These are phyloP conservation scores for Raffaelea arxii DNA, from an alignment of 2,329 filamentous ascomycete genomes.

Conservation along the genomic window DNA sequence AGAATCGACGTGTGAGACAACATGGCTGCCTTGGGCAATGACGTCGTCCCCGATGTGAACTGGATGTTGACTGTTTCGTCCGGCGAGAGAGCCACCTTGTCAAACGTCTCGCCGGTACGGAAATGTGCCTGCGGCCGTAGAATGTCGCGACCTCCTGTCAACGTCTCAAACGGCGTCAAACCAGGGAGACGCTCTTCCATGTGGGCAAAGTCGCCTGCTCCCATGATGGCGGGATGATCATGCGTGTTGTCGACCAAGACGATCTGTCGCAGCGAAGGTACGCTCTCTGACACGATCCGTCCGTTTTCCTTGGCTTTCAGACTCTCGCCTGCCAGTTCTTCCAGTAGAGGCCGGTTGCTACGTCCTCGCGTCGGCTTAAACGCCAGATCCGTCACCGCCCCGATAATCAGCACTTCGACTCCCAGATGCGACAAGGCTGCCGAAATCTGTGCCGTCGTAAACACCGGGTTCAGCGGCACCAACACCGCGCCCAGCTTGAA, in stretches of 20 bases:
- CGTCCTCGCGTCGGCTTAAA: slow-evolving; percentile 47
- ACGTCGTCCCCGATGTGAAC: slow-evolving; percentile 94
- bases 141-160: slow-evolving; percentile 18
- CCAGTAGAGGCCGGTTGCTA: slow-evolving; percentile 40
- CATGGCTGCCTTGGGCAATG: slow-evolving; percentile 82
- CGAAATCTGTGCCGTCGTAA: slow-evolving; percentile 69
- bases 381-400: slow-evolving; percentile 78
- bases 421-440: slow-evolving; percentile 69
- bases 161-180: slow-evolving; percentile 34
- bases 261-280: slow-evolving; percentile 62
- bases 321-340: slow-evolving; percentile 31
- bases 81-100: slow-evolving; percentile 38
- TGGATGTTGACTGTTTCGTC: slow-evolving; percentile 86
- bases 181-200: slow-evolving; percentile 18
- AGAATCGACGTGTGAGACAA: slow-evolving; percentile 77
- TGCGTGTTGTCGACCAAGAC: slow-evolving; percentile 70
- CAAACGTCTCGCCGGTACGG: slow-evolving; percentile 23
- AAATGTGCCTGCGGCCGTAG: slow-evolving; percentile 3
- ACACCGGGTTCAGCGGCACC: slow-evolving; percentile 87
- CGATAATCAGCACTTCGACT: slow-evolving; percentile 67
- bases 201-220: slow-evolving; percentile 17
- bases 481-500: slow-evolving; percentile 93
- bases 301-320: slow-evolving; percentile 6
- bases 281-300: slow-evolving; percentile 30
- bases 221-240: slow-evolving; percentile 34